phyloP scores from a whole-genome alignment of 768 basidiomycete species.

The Leccinum subgranulosum region DNA sequence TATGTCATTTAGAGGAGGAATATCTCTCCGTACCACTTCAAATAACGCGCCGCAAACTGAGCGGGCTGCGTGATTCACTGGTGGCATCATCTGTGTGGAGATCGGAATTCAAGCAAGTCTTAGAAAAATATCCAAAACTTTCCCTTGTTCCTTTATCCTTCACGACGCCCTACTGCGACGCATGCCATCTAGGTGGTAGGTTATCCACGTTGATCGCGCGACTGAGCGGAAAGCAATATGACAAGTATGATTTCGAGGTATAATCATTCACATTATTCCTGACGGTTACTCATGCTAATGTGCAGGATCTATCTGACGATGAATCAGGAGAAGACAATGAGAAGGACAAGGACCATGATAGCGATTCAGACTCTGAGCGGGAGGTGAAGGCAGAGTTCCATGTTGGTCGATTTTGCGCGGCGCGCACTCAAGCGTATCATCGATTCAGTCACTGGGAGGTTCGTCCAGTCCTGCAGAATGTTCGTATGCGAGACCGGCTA shows the following conservation, averaged over 20 bases:
- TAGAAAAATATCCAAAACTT: conserved; percentile 69
- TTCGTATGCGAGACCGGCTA: conserved; percentile 4
- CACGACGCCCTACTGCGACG: conserved; percentile 68
- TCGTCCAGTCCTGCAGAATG: conserved; percentile 17
- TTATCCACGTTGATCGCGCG: conserved; percentile 61
- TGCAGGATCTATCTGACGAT: conserved; percentile 20
- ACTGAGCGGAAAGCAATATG: conserved; percentile 68
- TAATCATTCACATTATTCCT: not conserved
- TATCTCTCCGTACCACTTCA: conserved; percentile 74
- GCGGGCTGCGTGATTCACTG: conserved; percentile 66
- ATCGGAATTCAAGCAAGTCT: conserved; percentile 57
- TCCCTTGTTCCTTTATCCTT: conserved; percentile 51
- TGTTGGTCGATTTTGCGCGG: conserved; percentile 79
- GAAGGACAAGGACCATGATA: conserved; percentile 12
- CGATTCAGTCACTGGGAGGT: conserved; percentile 85
- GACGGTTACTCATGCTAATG: conserved; percentile 1
- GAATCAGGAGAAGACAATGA: conserved; percentile 22
- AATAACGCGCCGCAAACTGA: conserved; percentile 65
- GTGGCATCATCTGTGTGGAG: conserved; percentile 87
- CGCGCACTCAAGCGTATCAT: conserved; percentile 65
- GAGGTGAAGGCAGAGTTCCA: conserved; percentile 42
- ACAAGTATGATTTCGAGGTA: conserved; percentile 66
- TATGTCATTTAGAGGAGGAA: conserved; percentile 43
- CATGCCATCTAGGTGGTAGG: conserved; percentile 73
- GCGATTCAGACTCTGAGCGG: conserved; percentile 2